Percentiles rank a stretch among this genome's conserved stretches.
These are phyloP conservation scores for Stachybotrys elegans DNA, from an alignment of 2,329 filamentous ascomycete genomes.

Conservation along the genomic window DNA sequence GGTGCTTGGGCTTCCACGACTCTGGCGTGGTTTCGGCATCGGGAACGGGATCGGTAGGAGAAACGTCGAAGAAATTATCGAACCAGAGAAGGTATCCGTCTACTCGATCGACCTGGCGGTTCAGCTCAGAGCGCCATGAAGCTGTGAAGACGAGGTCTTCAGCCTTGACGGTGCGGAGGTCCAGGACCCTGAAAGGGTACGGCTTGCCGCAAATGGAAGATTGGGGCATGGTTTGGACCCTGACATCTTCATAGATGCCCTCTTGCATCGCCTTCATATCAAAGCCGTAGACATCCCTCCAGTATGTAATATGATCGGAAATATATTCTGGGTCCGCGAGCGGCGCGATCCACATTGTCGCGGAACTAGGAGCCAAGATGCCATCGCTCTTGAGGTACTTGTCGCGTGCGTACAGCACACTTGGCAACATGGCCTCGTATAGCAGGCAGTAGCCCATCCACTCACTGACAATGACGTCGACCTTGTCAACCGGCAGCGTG, in stretches of 20 bases:
- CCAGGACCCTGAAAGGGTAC: slow-evolving; percentile 66
- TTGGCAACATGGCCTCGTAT: slow-evolving; percentile 95
- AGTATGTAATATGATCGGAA: slow-evolving; percentile 74
- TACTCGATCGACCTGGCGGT: slow-evolving; percentile 59
- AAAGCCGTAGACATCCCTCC: slow-evolving; percentile 91
- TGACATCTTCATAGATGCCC: slow-evolving; percentile 75
- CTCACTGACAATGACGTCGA: slow-evolving; percentile 93
- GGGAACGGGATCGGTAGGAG: slow-evolving; percentile 45
- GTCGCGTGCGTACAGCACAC: slow-evolving; percentile 83
- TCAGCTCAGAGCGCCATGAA: slow-evolving; percentile 58
- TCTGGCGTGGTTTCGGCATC: slow-evolving; percentile 51
- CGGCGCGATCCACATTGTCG: slow-evolving; percentile 77
- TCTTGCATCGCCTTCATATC: slow-evolving; percentile 88
- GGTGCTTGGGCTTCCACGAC: slow-evolving; percentile 52
- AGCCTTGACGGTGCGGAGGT: slow-evolving; percentile 67
- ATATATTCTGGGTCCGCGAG: slow-evolving; percentile 74
- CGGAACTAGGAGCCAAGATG: slow-evolving; percentile 81
- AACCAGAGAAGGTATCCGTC: slow-evolving; percentile 93
- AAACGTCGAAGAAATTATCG: slow-evolving; percentile 81
- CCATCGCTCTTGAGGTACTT: slow-evolving; percentile 76
- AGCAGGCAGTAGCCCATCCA: slow-evolving; percentile 97
- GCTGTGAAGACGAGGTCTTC: slow-evolving; percentile 73
- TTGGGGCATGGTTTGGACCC: slow-evolving; percentile 66
- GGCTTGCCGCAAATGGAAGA: slow-evolving; percentile 55
- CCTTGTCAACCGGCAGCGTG: slow-evolving; percentile 66